Conservation (phyloP, 371 early-diverging fungal genomes). For the Mucor piriformis region DNA sequence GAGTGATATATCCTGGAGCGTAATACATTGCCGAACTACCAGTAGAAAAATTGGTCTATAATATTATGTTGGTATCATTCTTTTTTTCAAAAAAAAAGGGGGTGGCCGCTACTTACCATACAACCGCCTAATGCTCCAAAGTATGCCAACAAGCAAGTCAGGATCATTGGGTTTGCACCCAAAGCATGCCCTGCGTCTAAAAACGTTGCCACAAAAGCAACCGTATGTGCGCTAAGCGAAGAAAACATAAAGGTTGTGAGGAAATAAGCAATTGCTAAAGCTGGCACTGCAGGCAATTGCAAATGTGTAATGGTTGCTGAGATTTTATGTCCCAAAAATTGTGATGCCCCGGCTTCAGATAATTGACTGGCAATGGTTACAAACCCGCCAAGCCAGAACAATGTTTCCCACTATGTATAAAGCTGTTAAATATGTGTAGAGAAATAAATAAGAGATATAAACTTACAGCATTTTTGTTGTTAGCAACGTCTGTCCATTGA, state of each 20-base stretch:
- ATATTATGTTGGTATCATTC: background rate
- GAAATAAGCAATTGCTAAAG: constrained; percentile 69
- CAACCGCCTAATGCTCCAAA: constrained; percentile 70
- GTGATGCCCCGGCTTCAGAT: constrained; percentile 66
- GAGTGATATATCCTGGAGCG: constrained; percentile 60
- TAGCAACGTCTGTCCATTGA: constrained; percentile 71
- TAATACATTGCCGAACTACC: constrained; percentile 66
- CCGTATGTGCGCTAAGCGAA: constrained; percentile 65
- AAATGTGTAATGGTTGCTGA: constrained; percentile 40
- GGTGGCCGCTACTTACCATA: constrained; percentile 43
- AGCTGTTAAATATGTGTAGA: background rate
- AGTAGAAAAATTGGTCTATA: constrained; percentile 63
- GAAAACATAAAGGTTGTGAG: constrained; percentile 76
- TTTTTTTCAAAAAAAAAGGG: no score
- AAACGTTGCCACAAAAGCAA: constrained; percentile 76
- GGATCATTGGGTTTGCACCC: constrained; percentile 58
- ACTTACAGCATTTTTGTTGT: constrained; percentile 67
- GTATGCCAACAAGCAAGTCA: constrained; percentile 65
- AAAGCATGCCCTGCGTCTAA: constrained; percentile 72
- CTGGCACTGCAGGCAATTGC: constrained; percentile 41
- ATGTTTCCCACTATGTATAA: constrained; percentile 70
- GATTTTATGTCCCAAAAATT: constrained; percentile 62
- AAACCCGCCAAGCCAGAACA: constrained; percentile 83
- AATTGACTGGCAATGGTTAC: constrained; percentile 78
- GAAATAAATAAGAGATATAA: background rate